A percentile compares a stretch with the other conserved stretches of the same genome.
These are phyloP conservation scores for Penicillium herquei DNA, from an alignment of 495 filamentous ascomycete genomes.

Conservation along the genomic window DNA sequence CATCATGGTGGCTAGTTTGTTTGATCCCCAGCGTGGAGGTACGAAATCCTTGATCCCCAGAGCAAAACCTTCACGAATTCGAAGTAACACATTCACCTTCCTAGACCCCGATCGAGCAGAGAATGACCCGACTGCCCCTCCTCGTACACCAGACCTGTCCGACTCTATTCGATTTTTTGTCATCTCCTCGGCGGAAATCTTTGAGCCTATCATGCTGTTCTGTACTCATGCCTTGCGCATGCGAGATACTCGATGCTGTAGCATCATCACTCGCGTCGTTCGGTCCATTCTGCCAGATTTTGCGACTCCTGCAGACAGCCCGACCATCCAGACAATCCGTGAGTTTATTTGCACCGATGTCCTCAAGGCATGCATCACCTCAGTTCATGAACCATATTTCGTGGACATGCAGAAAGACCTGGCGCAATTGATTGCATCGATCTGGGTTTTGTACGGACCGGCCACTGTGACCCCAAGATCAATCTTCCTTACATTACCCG, in stretches of 20 bases:
- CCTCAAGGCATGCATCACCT: slow-evolving; percentile 77
- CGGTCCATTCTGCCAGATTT: slow-evolving; percentile 83
- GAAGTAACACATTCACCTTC: neutral
- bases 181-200: slow-evolving; percentile 70
- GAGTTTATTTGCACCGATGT: slow-evolving; percentile 89
- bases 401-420: slow-evolving; percentile 95
- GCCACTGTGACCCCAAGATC: slow-evolving; percentile 53
- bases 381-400: slow-evolving; percentile 91
- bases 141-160: slow-evolving; percentile 31
- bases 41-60: slow-evolving; percentile 4
- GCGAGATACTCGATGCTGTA: slow-evolving; percentile 86
- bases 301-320: slow-evolving; percentile 45
- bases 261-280: slow-evolving; percentile 78
- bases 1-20: slow-evolving; percentile 80
- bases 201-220: slow-evolving; percentile 87
- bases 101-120: slow-evolving; percentile 44
- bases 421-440: slow-evolving; percentile 80
- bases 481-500: slow-evolving; percentile 58
- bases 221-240: slow-evolving; percentile 86
- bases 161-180: slow-evolving; percentile 74
- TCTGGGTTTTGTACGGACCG: slow-evolving; percentile 70
- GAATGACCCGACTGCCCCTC: slow-evolving; percentile 41
- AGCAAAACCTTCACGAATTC: no score
- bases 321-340: slow-evolving; percentile 68
- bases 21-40: slow-evolving; percentile 68